These are phyloP conservation scores for Emmonsia crescens DNA, from an alignment of 2,329 filamentous ascomycete species.

Conservation along the genomic window DNA sequence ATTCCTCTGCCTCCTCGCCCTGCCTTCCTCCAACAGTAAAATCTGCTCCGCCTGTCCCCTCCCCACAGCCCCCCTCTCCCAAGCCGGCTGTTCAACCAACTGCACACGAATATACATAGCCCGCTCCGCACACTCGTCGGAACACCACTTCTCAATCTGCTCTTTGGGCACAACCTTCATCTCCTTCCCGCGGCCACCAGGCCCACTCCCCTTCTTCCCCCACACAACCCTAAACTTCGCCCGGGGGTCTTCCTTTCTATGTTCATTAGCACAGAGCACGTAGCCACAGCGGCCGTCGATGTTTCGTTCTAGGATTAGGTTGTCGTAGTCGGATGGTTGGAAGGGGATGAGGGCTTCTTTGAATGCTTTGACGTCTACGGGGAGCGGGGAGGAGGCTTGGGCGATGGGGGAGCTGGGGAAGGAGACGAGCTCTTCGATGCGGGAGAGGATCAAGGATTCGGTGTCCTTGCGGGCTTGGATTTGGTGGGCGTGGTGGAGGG, in stretches of 20 bases:
- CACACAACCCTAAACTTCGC: conserved; percentile 59
- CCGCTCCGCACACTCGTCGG: conserved; percentile 61
- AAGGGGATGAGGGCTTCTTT: conserved; percentile 59
- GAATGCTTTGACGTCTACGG: conserved; percentile 55
- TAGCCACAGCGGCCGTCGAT: conserved; percentile 76
- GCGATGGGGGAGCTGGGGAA: conserved; percentile 44
- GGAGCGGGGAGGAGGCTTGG: conserved; percentile 42
- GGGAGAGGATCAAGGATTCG: conserved; percentile 61
- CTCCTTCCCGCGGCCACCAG: conserved; percentile 40
- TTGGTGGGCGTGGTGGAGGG: conserved; percentile 69
- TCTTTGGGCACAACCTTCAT: conserved; percentile 57
- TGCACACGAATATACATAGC: conserved; percentile 84
- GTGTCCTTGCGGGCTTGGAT: conserved; percentile 74
- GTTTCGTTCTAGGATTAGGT: conserved; percentile 79
- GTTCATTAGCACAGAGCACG: conserved; percentile 59
- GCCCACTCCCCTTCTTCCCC: conserved; percentile 40
- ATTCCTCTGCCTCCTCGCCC: conserved; percentile 12
- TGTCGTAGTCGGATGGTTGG: conserved; percentile 80
- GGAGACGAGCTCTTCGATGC: conserved; percentile 60
- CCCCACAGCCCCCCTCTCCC: conserved; percentile 58
- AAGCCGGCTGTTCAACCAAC: conserved; percentile 71
- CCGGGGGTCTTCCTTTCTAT: conserved; percentile 44
- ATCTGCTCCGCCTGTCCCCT: conserved; percentile 42
- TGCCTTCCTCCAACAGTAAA: conserved; percentile 55
- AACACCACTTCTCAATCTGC: conserved; percentile 80